These are phyloP conservation scores for Crithidia acanthocephali DNA, from an alignment of 208 protist species.

Conservation along the genomic window DNA sequence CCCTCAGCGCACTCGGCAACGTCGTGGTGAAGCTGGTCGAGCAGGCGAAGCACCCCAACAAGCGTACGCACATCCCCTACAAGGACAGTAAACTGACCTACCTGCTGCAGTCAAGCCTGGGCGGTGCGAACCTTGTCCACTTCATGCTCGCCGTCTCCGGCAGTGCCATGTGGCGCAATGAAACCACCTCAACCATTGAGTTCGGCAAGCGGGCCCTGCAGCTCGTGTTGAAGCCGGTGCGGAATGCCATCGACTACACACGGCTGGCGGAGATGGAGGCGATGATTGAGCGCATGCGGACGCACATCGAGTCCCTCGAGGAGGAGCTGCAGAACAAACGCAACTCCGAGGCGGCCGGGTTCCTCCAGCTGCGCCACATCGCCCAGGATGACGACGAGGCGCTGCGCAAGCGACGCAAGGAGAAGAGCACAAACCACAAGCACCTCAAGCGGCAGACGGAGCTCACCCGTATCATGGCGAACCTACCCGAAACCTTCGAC, in stretches of 20 bases:
- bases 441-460: slow-evolving; percentile 88
- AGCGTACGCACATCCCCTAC: slow-evolving; percentile 91
- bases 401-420: slow-evolving; percentile 19
- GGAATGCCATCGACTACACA: slow-evolving; percentile 93
- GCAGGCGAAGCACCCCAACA: slow-evolving; percentile 76
- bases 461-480: slow-evolving; percentile 88
- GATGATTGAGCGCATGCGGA: slow-evolving; percentile 93
- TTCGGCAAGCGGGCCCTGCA: slow-evolving; percentile 91
- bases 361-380: slow-evolving; percentile 83
- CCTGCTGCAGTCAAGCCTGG: slow-evolving; percentile 89
- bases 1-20: slow-evolving; percentile 93
- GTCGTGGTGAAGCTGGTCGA: slow-evolving; percentile 93
- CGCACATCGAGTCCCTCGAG: slow-evolving; percentile 84
- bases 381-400: slow-evolving; percentile 45
- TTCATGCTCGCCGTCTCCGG: slow-evolving; percentile 86
- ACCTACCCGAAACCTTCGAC: slow-evolving; percentile 91
- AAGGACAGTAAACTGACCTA: slow-evolving; percentile 96
- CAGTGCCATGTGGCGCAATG: slow-evolving; percentile 78
- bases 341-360: slow-evolving; percentile 65
- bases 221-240: slow-evolving; percentile 84
- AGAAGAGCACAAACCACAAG: slow-evolving; percentile 29
- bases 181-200: slow-evolving; percentile 91
- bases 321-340: slow-evolving; percentile 74
- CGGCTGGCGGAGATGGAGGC: slow-evolving; percentile 93
- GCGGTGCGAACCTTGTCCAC: slow-evolving; percentile 88